Percentiles rank a stretch among this genome's conserved stretches.
Conservation (phyloP, 257 asterid genomes). For the Misopates orontium region DNA sequence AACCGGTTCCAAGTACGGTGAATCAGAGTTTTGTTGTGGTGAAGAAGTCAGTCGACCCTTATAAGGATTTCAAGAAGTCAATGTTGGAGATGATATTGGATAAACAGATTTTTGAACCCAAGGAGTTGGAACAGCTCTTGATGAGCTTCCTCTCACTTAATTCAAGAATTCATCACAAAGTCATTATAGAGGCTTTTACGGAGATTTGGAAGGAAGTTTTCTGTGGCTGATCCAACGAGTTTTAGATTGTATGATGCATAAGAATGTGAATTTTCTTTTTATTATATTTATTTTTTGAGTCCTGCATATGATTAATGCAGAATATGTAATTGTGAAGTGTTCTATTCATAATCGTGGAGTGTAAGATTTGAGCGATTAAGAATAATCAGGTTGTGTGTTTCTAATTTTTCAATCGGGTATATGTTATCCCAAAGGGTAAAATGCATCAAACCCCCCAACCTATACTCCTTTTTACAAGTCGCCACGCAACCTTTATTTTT, state of each 20-base stretch:
- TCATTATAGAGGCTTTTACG: conserved; percentile 64
- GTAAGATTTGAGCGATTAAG: too few relatives aligned
- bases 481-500: too few relatives aligned
- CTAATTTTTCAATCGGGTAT: too few relatives aligned
- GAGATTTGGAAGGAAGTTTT: conserved; percentile 59
- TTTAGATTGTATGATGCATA: neutral
- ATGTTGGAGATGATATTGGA: conserved; percentile 81
- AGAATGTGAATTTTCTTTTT: neutral
- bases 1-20: conserved; percentile 24
- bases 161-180: conserved; percentile 58
- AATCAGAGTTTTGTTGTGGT: conserved; percentile 55
- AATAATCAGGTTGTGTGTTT: too few relatives aligned
- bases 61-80: conserved; percentile 77
- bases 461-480: too few relatives aligned
- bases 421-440: too few relatives aligned
- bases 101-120: conserved; percentile 57
- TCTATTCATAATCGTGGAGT: too few relatives aligned
- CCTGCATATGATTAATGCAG: too few relatives aligned
- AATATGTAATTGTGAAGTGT: too few relatives aligned
- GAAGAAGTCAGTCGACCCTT: conserved; percentile 72
- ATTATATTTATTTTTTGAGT: conserved; percentile 16
- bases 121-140: conserved; percentile 66
- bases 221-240: conserved; percentile 22
- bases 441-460: too few relatives aligned
- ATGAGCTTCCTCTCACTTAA: conserved; percentile 68